A percentile compares a stretch with the other conserved stretches of the same genome.
Evolutionary conservation across 2,329 filamentous ascomycete genomes (phyloP).

Genomic region (Cladobotryum protrusum): DNA sequence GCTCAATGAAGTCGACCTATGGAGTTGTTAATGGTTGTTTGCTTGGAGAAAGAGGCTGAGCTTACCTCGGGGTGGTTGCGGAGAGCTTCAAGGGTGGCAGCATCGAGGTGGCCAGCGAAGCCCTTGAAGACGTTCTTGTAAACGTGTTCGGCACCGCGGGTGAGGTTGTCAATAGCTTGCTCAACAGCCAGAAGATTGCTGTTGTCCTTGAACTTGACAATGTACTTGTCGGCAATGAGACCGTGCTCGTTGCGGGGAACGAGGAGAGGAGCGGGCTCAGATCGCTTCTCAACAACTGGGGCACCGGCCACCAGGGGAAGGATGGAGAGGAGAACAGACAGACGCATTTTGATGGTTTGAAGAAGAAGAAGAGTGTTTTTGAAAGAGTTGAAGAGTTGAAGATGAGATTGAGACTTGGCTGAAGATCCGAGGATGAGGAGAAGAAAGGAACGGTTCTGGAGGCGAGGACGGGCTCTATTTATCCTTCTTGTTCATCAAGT

Average conservation of each 20-base stretch:
- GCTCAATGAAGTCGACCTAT: conserved; percentile 31
- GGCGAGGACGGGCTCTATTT: conserved; percentile 5
- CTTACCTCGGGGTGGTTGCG: conserved; percentile 20
- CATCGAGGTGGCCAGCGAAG: conserved; percentile 20
- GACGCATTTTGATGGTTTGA: conserved; percentile 16
- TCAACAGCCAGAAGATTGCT: conserved; percentile 13
- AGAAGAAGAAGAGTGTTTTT: background rate
- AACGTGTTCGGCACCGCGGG: conserved; percentile 18
- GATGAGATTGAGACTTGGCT: conserved; percentile 4
- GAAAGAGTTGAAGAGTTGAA: background rate
- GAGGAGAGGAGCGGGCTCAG: conserved; percentile 22
- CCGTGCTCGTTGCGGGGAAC: conserved; percentile 10
- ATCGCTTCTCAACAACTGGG: conserved; percentile 17
- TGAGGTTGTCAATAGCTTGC: conserved; percentile 12
- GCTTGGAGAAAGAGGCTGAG: background rate
- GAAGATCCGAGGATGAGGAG: conserved; percentile 6
- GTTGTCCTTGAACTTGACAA: conserved; percentile 24
- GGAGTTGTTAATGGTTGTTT: background rate
- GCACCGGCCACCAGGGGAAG: conserved; percentile 19
- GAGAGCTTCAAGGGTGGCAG: conserved; percentile 16
- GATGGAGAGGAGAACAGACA: conserved; percentile 18
- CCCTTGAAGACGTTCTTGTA: conserved; percentile 19
- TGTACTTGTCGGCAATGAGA: conserved; percentile 23
- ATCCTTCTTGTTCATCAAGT: conserved; percentile 1
- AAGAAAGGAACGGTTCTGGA: background rate